A percentile compares a stretch with the other conserved stretches of the same genome.
Evolutionary conservation across 2,329 filamentous ascomycete genomes (phyloP).

Genomic region (Aureobasidium sp.): DNA sequence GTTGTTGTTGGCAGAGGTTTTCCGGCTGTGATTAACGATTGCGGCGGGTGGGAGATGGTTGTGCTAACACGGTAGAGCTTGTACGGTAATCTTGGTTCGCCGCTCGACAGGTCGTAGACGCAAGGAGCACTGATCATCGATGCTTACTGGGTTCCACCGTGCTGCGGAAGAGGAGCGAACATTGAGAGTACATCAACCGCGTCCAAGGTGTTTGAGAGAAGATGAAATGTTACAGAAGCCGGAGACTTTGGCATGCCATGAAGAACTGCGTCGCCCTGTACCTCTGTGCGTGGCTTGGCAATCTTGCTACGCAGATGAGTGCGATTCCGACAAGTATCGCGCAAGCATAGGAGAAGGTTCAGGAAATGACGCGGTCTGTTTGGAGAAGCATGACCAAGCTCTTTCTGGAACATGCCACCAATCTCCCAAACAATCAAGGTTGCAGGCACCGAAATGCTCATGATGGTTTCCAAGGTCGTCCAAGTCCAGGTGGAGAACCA

Average conservation of each 20-base stretch:
- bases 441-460: constrained; percentile 25
- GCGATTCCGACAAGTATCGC: constrained; percentile 52
- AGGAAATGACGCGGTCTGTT: constrained; percentile 31
- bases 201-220: not conserved
- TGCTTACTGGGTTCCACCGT: constrained; percentile 3
- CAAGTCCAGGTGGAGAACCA: constrained; percentile 24
- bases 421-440: constrained; percentile 7
- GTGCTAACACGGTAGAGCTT: constrained; percentile 34
- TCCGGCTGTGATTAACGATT: constrained; percentile 21
- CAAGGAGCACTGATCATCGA: not conserved
- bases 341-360: constrained; percentile 26
- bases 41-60: constrained; percentile 39
- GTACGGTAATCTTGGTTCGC: constrained; percentile 40
- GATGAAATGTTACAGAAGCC: not conserved
- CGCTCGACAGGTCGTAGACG: constrained; percentile 1
- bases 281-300: constrained; percentile 35
- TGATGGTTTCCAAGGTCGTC: constrained; percentile 18
- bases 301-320: constrained; percentile 46
- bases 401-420: constrained; percentile 22
- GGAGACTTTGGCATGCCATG: constrained; percentile 9
- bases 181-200: constrained; percentile 9
- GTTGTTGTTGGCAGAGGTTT: constrained; percentile 40
- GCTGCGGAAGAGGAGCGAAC: not conserved
- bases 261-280: constrained; percentile 16
- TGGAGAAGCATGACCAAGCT: constrained; percentile 33